Conservation (phyloP, 2,329 filamentous ascomycete species). For the Bretziella fagacearum region DNA sequence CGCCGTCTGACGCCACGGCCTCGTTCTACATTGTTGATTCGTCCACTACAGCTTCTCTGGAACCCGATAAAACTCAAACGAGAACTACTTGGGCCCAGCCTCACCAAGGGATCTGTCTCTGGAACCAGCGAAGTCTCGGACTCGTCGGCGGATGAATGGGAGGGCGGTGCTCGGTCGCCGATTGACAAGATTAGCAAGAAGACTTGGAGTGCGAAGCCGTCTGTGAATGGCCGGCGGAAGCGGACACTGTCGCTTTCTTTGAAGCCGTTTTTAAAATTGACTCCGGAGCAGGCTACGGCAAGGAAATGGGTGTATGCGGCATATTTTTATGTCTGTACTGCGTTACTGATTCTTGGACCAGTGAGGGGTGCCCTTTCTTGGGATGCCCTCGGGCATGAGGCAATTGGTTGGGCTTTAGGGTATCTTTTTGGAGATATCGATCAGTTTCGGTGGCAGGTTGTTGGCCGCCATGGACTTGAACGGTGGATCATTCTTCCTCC, state of each 20-base stretch:
- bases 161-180: background rate
- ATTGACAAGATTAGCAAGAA: background rate
- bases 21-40: background rate
- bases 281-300: conserved; percentile 54
- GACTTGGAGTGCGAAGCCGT: background rate
- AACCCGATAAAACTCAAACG: conserved; percentile 11
- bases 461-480: conserved; percentile 50
- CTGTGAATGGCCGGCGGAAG: conserved; percentile 32
- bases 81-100: conserved; percentile 15
- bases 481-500: conserved; percentile 59
- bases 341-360: conserved; percentile 49
- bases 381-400: conserved; percentile 59
- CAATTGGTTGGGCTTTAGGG: conserved; percentile 79
- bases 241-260: conserved; percentile 46
- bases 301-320: conserved; percentile 72
- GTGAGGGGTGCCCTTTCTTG: conserved; percentile 52
- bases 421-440: conserved; percentile 73
- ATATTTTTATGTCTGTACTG: conserved; percentile 56
- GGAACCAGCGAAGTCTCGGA: background rate
- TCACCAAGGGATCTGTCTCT: background rate
- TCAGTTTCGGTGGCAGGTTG: conserved; percentile 53
- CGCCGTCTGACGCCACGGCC: conserved; percentile 30
- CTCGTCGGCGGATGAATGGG: conserved; percentile 3
- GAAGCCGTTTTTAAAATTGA: conserved; percentile 63
- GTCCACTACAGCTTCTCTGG: conserved; percentile 5